A percentile compares a stretch with the other conserved stretches of the same genome.
phyloP scores from a whole-genome alignment of 768 basidiomycete species.

The Crassisporium funariophilum region DNA sequence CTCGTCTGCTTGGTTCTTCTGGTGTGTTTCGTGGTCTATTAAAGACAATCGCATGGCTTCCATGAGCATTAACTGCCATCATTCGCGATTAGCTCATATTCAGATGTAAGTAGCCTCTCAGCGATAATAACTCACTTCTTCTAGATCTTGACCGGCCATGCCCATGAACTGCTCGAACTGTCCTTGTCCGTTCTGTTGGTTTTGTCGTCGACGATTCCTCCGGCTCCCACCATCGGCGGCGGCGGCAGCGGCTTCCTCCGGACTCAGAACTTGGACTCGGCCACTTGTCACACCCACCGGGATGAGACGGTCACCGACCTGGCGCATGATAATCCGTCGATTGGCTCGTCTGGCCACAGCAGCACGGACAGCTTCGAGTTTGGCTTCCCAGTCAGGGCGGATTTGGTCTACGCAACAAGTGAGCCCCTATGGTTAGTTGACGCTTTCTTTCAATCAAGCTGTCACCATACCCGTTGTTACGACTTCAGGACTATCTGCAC shows the following conservation, averaged over 20 bases:
- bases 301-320: slow-evolving; percentile 95
- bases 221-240: slow-evolving; percentile 49
- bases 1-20: slow-evolving; percentile 73
- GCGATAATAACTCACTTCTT: slow-evolving; percentile 65
- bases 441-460: slow-evolving; percentile 2
- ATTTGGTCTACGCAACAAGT: slow-evolving; percentile 72
- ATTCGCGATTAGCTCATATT: slow-evolving; percentile 3
- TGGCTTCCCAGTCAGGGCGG: slow-evolving; percentile 97
- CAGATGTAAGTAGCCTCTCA: neutral
- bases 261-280: slow-evolving; percentile 67
- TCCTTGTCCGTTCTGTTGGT: slow-evolving; percentile 53
- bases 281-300: slow-evolving; percentile 96
- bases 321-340: slow-evolving; percentile 95
- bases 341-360: slow-evolving; percentile 96
- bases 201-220: slow-evolving; percentile 60
- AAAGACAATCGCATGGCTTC: slow-evolving; percentile 97
- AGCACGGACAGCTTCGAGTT: slow-evolving; percentile 91
- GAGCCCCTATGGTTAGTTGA: slow-evolving; percentile 6
- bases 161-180: slow-evolving; percentile 74
- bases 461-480: slow-evolving; percentile 77
- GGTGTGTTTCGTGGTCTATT: slow-evolving; percentile 93
- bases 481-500: slow-evolving; percentile 84
- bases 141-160: slow-evolving; percentile 84
- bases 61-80: slow-evolving; percentile 89
- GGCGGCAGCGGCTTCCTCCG: slow-evolving; percentile 56